Evolutionary conservation across 225 moss, liverwort and hornwort genomes (phyloP), one percentile per base, ranked within the genome.

Genomic region (Marchantia polymorpha): DNA sequence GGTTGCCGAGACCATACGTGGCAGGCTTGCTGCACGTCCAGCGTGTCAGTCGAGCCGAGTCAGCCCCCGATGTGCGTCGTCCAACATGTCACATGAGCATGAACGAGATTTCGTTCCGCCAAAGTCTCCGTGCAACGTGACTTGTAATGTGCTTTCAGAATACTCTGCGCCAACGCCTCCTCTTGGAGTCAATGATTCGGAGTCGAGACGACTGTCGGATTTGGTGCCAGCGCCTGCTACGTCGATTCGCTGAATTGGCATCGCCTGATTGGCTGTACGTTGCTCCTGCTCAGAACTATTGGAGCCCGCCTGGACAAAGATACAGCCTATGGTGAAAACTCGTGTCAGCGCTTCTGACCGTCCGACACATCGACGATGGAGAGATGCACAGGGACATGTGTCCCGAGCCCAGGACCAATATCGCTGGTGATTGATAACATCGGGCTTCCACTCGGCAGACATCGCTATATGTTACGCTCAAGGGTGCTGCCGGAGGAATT

Each of bases 171-270:
- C 39, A 39, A 39, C 39, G 39, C 39, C 39, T 39, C 39, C 39
- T 39, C 39, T 39, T 39, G 2, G 39, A 2, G 39, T 39, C 3
- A 39, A 39, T 39, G 39, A 39, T 39, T 39, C 39, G 39, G 39
- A 5, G 39, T 39, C 39, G 5, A 39, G 39, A 39, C 39, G 39
- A 39, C 39, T 39, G 39, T 39, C 39, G 39, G 39, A 39, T 39
- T 39, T 39, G 39, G 39, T 39, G 39, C 39, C 39, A 39, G 39
- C 39, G 69, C 52, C 25, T 52, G 52, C 52, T 73, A 73, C 73
- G 73, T 73, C 52, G 53, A 73, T 73, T 3, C 25, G 53, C 73
- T 73, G 25, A 52, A 52, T 52, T 53, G 73, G 73, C 73, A 73
- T 9, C 23, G 23, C 26, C 0, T 12, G 10, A 26, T 73, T 73